Evolutionary conservation across 176 grass and related monocot species (phyloP).

Genomic region (Triticum turgidum): DNA sequence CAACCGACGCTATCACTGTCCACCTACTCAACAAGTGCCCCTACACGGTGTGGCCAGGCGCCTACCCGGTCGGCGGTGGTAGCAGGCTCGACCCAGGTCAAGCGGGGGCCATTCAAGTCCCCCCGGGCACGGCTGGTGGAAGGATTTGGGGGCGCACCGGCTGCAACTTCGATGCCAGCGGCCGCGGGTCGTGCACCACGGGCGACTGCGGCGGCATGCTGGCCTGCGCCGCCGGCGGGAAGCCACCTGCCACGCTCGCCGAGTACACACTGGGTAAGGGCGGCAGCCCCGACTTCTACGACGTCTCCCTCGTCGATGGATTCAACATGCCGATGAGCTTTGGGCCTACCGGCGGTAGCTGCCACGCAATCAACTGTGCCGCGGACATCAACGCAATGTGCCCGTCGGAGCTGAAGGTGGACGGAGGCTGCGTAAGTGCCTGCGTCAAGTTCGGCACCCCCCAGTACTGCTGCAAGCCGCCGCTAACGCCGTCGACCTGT

Average conservation of each 20-base stretch:
- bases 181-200: slow-evolving; percentile 40
- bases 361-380: not conserved
- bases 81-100: slow-evolving; percentile 37
- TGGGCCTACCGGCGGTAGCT: slow-evolving; percentile 5
- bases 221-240: slow-evolving; percentile 33
- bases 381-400: slow-evolving; percentile 42
- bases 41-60: slow-evolving; percentile 50
- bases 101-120: slow-evolving; percentile 15
- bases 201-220: slow-evolving; percentile 60
- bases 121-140: slow-evolving; percentile 6
- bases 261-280: slow-evolving; percentile 42
- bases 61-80: slow-evolving; percentile 43
- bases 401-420: slow-evolving; percentile 37
- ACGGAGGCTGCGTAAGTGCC: slow-evolving; percentile 41
- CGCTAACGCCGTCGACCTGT: not conserved
- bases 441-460: slow-evolving; percentile 27
- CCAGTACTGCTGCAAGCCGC: not conserved
- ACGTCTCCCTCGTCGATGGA: slow-evolving; percentile 63
- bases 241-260: slow-evolving; percentile 44
- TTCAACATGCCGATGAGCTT: slow-evolving; percentile 60
- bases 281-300: slow-evolving; percentile 43
- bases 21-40: slow-evolving; percentile 47
- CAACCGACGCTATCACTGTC: slow-evolving; percentile 24
- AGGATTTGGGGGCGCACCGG: slow-evolving; percentile 63
- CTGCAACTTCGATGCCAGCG: slow-evolving; percentile 53